Evolutionary conservation across 2,329 filamentous ascomycete genomes (phyloP), one percentile per base, ranked within the genome.

Genomic region (Xylogone sp.): DNA sequence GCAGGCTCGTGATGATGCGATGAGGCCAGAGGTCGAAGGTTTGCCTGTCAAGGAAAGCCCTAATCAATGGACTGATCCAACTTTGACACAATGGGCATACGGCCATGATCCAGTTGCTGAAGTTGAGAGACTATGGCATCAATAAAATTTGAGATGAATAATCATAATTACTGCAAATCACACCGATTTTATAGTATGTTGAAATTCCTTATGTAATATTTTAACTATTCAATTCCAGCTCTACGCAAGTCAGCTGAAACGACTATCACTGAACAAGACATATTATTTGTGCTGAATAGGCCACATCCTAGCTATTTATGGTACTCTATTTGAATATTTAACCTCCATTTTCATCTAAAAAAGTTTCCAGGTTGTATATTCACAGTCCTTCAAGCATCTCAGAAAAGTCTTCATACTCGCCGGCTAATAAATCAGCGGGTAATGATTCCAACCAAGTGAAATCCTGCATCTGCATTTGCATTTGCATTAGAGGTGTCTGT

Each of bases 21-120:
- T 70, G 68, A 54, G 56, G 31, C 52, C 60, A 3, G 67, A 68
- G 55, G 46, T 70, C 34, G 52, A 60, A 19, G 67, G 65, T 16
- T 63, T 68, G 44, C 63, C 67, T 39, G 59, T 60, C 6, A 54
- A 69, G 34, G 57, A 64, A 20, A 70, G 65, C 52, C 59, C 65
- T 19, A 71, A 71, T 51, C 60, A 70, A 21, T 70, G 71, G 47
- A 65, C 62, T 1, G 67, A 70, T 52, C 66, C 69, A 9, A 56
- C 58, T 22, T 67, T 62, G 6, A 65, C 68, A 18, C 53, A 68
- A 31, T 65, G 69, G 20, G 61, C 66, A 20, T 71, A 70, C 52
- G 68, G 66, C 2, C 72, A 70, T 55, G 67, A 72, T 53, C 66
- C 60, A 13, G 65, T 70, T 48, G 56, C 47, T 29, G 27, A 31